Base-by-base conservation (phyloP, 78 protist genomes). In the slime mould (Dictyostelium discoideum) region DNA sequence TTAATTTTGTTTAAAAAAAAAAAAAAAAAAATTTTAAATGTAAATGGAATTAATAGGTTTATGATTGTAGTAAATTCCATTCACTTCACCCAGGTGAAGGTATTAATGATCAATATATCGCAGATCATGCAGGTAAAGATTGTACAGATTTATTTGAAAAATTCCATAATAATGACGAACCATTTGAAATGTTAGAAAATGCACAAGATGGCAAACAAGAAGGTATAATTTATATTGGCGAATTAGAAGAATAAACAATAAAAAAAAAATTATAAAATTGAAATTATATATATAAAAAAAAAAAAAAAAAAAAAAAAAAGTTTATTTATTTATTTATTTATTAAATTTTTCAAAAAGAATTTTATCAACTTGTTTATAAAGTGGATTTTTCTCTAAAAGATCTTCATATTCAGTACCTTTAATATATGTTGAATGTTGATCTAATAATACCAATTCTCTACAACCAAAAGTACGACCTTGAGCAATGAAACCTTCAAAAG, bases 51-150 rank as follows among this genome's bases (percentile, higher is more conserved):
- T 77, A 57, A 18, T 8, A 88, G 94, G 94, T 88, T 3, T 88
- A 5, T 69, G 94, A 88, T 69, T 63, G 65, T 3, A 81, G 87
- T 80, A 84, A 88, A 40, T 88, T 88, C 57, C 94, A 88, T 88
- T 26, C 46, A 29, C 50, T 26, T 9, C 94, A 88, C 69, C 94
- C 94, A 50, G 94, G 94, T 65, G 94, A 88, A 67, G 94, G 94
- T 88, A 88, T 88, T 22, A 88, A 88, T 57, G 94, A 65, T 44
- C 94, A 88, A 88, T 88, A 88, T 67, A 88, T 88, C 7, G 94
- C 87, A 16, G 94, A 88, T 46, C 87, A 88, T 46, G 94, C 94
- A 10, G 94, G 94, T 50, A 88, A 88, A 57, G 94, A 88, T 57
- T 54, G 77, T 63, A 80, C 94, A 50, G 94, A 88, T 6, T 48